Base-by-base conservation (phyloP, 352 stramenopile genomes). In the Elongisporangium senticosum region DNA sequence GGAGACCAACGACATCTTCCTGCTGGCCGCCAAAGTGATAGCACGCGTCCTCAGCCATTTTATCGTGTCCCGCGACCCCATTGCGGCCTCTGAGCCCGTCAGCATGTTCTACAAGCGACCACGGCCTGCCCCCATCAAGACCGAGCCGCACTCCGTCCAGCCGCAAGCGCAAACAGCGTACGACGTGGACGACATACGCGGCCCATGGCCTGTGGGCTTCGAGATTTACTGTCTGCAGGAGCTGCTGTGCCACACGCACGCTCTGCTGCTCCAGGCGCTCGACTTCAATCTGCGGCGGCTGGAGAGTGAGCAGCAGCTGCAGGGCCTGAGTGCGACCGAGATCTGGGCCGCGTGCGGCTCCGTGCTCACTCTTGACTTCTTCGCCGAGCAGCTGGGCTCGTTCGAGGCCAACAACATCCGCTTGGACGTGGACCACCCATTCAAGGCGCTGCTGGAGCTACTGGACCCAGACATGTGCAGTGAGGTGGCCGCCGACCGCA, bases 381-480 rank as follows among this genome's bases (percentile, higher is more conserved):
- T 98, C 40, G 87, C 83, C 11, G 77, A 82, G 26, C 75, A 97
- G 53, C 86, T 99, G 48, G 96, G 95, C 22, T 87, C 96, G n/a
- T 98, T 98, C 69, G 95, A 98, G 74, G 96, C 98, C 77, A 99
- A 99, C 75, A 96, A 98, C 61, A 89, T 98, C 39, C 93, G 92
- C 51, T 78, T 99, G 66, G 83, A 97, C 64, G 72, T 91, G 28
- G 79, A 90, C 55, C 82, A 97, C 66, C 82, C 90, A 8, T 89
- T 90, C 57, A 75, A 74, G 21, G 75, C 75, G 3, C 77, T 88
- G 10, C 75, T 86, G 26, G 81, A 91, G 57, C 80, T 91, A 19
- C 59, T 91, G n/a, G 81, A 89, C 39, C 71, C 75, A 10, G 72
- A 81, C n/a, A 61, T 69, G 1, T 22, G 74, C 56, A 69, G 61